Conservation (phyloP, 2,329 filamentous ascomycete genomes). For the Pseudogymnoascus sp. region DNA sequence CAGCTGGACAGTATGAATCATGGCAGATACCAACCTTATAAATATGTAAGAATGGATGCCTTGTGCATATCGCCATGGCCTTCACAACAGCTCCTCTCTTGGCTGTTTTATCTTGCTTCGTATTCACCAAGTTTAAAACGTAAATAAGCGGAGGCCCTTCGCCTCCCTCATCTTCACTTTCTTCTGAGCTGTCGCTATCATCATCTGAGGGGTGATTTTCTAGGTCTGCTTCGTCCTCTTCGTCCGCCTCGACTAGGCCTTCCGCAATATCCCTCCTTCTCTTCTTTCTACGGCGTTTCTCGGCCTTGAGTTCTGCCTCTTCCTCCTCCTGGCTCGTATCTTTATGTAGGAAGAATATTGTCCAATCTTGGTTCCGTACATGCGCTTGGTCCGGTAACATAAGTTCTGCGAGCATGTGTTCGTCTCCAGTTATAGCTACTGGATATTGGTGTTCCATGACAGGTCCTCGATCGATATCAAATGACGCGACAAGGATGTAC, state of each 20-base stretch:
- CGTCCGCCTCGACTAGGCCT: slow-evolving; percentile 40
- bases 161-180: slow-evolving; percentile 60
- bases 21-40: slow-evolving; percentile 65
- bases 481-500: slow-evolving; percentile 94
- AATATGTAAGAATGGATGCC: slow-evolving; percentile 95
- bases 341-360: slow-evolving; percentile 97
- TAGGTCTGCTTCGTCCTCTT: slow-evolving; percentile 40
- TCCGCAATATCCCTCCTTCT: slow-evolving; percentile 46
- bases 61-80: slow-evolving; percentile 97
- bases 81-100: slow-evolving; percentile 94
- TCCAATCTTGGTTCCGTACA: slow-evolving; percentile 94
- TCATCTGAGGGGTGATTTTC: slow-evolving; percentile 45
- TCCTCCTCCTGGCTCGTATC: slow-evolving; percentile 81
- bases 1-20: slow-evolving; percentile 18
- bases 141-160: slow-evolving; percentile 93
- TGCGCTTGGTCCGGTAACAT: slow-evolving; percentile 98
- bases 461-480: slow-evolving; percentile 91
- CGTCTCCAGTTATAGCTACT: slow-evolving; percentile 88
- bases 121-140: slow-evolving; percentile 95
- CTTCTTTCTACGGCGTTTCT: slow-evolving; percentile 45
- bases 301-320: slow-evolving; percentile 60
- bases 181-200: slow-evolving; percentile 43
- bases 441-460: slow-evolving; percentile 99
- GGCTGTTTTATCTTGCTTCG: slow-evolving; percentile 88
- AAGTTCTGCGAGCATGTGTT: slow-evolving; percentile 95